Evolutionary conservation across 2,329 filamentous ascomycete genomes (phyloP), one percentile per base, ranked within the genome.

Genomic region (Coniochaeta sp.): DNA sequence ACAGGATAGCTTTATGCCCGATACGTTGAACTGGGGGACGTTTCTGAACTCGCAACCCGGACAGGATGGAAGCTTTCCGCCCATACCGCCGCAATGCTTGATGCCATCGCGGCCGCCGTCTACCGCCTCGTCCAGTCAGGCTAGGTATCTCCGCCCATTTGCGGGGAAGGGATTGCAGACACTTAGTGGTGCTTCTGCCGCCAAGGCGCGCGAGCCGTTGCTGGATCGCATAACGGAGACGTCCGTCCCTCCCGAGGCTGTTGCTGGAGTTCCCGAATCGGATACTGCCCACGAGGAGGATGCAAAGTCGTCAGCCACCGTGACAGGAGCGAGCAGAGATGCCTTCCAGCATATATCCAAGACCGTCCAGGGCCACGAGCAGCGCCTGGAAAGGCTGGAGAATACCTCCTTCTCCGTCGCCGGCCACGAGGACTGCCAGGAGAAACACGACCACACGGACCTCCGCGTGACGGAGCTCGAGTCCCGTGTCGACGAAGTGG

Each of bases 391-490:
- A 48, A 71, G 74, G 51, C 72, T 91, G 6, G 88, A 92, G 66
- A 87, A 78, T 49, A 73, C 79, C 1, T 90, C 86, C 0, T 88
- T 90, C 60, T 81, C 82, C 22, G 75, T 80, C 40, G 74, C 77
- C 16, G 77, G 78, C n/a, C 78, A 86, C 47, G 86, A 90, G 20
- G 84, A 87, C 33, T 80, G 87, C 48, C 72, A 83, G 16, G 85
- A 89, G 18, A 82, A 78, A 51, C 77, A 87, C 58, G 86, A 90
- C 30, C 69, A 81, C 47, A 65, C 81, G 42, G 87, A 91, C 57
- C 74, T 83, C 8, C 79, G 86, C 22, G 72, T 91, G 7, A 77
- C 82, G 1, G 86, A 91, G 32, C 71, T 91, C 6, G 87, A 91
- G 64, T 77, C 76, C 26, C 75, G 80, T 31, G 68, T 85, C 4